phyloP scores from a whole-genome alignment of 495 filamentous ascomycete genomes.

The Hypoxylon rickii region DNA sequence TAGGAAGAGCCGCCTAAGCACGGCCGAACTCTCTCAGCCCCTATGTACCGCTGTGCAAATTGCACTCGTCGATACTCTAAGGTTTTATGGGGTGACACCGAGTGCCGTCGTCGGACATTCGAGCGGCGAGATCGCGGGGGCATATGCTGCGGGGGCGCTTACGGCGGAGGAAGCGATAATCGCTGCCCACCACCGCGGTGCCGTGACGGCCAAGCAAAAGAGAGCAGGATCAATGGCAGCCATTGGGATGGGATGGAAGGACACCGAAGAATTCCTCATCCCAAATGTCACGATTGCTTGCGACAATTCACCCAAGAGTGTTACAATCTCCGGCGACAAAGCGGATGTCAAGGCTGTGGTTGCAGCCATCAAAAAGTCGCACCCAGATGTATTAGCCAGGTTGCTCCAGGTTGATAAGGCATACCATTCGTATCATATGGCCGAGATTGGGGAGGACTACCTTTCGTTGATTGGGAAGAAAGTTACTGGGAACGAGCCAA shows the following conservation, averaged over 20 bases:
- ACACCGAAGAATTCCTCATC: constrained; percentile 28
- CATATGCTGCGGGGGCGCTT: constrained; percentile 44
- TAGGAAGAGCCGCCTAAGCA: constrained; percentile 30
- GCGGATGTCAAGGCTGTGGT: constrained; percentile 26
- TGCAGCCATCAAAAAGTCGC: constrained; percentile 14
- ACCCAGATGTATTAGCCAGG: constrained; percentile 25
- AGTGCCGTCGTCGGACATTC: constrained; percentile 46
- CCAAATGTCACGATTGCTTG: constrained; percentile 43
- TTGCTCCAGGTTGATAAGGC: constrained; percentile 47
- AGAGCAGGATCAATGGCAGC: constrained; percentile 47
- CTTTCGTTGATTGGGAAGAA: constrained; percentile 21
- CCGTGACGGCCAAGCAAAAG: constrained; percentile 9
- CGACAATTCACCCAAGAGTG: constrained; percentile 45
- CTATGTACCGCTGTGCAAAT: constrained; percentile 52
- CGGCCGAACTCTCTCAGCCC: constrained; percentile 45
- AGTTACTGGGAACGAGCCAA: constrained; percentile 13
- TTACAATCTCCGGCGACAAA: constrained; percentile 45
- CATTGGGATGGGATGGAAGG: constrained; percentile 38
- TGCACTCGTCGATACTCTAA: constrained; percentile 51
- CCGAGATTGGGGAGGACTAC: constrained; percentile 29
- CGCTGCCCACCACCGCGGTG: constrained; percentile 42
- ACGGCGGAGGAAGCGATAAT: constrained; percentile 34
- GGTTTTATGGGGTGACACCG: constrained; percentile 49
- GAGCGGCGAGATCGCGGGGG: constrained; percentile 49
- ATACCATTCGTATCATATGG: constrained; percentile 53